Conservation (phyloP, 768 basidiomycete genomes). For the Kwoniella newhampshirensis region DNA sequence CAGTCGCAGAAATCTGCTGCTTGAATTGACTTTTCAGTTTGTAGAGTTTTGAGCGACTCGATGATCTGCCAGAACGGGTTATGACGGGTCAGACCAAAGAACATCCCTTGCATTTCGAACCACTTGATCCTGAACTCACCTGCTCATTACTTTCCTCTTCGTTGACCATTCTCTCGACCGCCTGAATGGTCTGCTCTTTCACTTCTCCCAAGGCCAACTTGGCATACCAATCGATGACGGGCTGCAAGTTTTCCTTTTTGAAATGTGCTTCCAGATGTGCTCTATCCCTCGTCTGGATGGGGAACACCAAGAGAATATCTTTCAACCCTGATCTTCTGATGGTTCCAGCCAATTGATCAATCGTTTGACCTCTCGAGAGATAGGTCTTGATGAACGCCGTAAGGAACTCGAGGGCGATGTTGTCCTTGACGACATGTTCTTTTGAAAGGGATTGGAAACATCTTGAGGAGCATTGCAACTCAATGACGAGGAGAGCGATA, state of each 20-base stretch:
- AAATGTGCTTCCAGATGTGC: conserved; percentile 81
- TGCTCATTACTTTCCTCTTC: conserved; percentile 69
- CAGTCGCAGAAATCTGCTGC: conserved; percentile 81
- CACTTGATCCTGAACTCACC: conserved; percentile 57
- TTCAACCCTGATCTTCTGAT: conserved; percentile 82
- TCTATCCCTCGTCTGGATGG: conserved; percentile 72
- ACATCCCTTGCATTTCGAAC: background rate
- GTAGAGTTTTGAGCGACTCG: conserved; percentile 65
- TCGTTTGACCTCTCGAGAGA: conserved; percentile 67
- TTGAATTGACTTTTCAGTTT: conserved; percentile 77
- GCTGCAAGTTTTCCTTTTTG: conserved; percentile 72
- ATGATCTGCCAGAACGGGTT: conserved; percentile 62
- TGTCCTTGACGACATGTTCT: conserved; percentile 94
- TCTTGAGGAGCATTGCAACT: conserved; percentile 73
- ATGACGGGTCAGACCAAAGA: background rate
- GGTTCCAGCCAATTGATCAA: conserved; percentile 82
- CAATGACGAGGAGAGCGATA: conserved; percentile 76
- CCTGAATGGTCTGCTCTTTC: conserved; percentile 71
- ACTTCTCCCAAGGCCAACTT: conserved; percentile 82
- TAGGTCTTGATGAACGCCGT: conserved; percentile 78
- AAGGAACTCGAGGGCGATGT: conserved; percentile 72
- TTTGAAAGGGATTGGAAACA: conserved; percentile 81
- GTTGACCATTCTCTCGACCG: conserved; percentile 61
- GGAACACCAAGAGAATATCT: conserved; percentile 79
- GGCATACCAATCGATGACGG: conserved; percentile 89